Conservation (phyloP, 164 flowering plant species). For the Malania oleifera region DNA sequence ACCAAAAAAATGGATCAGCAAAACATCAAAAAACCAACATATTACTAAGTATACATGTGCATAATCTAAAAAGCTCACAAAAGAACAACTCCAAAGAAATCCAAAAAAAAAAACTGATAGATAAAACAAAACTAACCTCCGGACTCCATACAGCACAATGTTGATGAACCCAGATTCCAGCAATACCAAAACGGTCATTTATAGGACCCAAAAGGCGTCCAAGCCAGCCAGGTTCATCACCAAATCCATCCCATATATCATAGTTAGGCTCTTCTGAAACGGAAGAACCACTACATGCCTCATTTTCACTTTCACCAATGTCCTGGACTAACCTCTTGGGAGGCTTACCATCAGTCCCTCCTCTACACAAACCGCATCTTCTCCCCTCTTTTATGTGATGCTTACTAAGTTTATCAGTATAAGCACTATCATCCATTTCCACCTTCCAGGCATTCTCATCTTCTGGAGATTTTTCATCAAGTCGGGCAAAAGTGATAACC, state of each 20-base stretch:
- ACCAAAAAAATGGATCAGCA: no score
- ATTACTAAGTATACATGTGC: no score
- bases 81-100: not conserved
- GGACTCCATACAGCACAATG: constrained; percentile 99
- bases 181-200: constrained; percentile 89
- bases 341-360: constrained; percentile 87
- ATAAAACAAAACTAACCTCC: constrained; percentile 52
- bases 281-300: constrained; percentile 70
- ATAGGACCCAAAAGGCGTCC: constrained; percentile 94
- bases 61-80: no score
- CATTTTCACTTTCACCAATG: constrained; percentile 70
- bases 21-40: no score
- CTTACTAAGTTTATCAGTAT: constrained; percentile 21
- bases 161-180: constrained; percentile 97
- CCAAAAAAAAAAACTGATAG: constrained; percentile 12
- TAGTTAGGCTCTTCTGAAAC: constrained; percentile 81
- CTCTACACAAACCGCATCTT: constrained; percentile 90
- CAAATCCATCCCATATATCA: constrained; percentile 97
- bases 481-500: constrained; percentile 12
- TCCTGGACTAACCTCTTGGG: constrained; percentile 63
- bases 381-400: constrained; percentile 65
- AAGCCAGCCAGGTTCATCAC: constrained; percentile 95
- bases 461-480: constrained; percentile 20
- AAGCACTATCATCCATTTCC: constrained; percentile 14
- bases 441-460: constrained; percentile 21